phyloP scores from a whole-genome alignment of 1,139 yeast species.

The Lodderomyces beijingensis region DNA sequence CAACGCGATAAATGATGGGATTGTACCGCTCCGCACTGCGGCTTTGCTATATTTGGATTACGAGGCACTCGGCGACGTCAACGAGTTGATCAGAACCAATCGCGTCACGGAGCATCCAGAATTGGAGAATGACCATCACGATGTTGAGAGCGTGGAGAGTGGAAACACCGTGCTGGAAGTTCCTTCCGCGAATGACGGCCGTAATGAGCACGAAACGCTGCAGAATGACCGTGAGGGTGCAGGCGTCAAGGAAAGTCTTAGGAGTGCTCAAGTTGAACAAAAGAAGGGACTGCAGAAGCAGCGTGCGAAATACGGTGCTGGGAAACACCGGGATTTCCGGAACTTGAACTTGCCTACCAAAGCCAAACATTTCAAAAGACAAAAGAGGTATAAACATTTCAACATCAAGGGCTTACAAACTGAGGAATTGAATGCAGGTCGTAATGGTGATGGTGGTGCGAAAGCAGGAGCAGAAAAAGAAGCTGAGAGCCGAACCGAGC shows the following conservation, averaged over 20 bases:
- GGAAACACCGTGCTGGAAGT: constrained; percentile 12
- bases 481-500: constrained; percentile 9
- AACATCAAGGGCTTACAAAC: constrained; percentile 24
- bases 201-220: constrained; percentile 5
- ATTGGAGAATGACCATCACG: constrained; percentile 11
- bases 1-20: constrained; percentile 84
- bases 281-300: constrained; percentile 3
- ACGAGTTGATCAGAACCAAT: constrained; percentile 19
- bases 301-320: constrained; percentile 4
- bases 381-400: constrained; percentile 21
- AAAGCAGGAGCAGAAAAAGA: not conserved
- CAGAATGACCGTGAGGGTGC: not conserved
- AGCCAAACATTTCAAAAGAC: constrained; percentile 18
- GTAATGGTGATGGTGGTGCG: not conserved
- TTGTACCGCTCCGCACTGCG: constrained; percentile 74
- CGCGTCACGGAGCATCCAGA: constrained; percentile 12
- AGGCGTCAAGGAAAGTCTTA: not conserved
- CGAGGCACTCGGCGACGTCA: constrained; percentile 37
- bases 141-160: constrained; percentile 12
- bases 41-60: constrained; percentile 49
- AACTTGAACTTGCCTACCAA: constrained; percentile 14
- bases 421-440: constrained; percentile 3
- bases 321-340: constrained; percentile 15
- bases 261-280: constrained; percentile 5
- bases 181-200: constrained; percentile 7